A percentile compares a stretch with the other conserved stretches of the same genome.
Conservation (phyloP, 1,284 basidiomycete species). For the Anthracocystis panici-leucophaei region DNA sequence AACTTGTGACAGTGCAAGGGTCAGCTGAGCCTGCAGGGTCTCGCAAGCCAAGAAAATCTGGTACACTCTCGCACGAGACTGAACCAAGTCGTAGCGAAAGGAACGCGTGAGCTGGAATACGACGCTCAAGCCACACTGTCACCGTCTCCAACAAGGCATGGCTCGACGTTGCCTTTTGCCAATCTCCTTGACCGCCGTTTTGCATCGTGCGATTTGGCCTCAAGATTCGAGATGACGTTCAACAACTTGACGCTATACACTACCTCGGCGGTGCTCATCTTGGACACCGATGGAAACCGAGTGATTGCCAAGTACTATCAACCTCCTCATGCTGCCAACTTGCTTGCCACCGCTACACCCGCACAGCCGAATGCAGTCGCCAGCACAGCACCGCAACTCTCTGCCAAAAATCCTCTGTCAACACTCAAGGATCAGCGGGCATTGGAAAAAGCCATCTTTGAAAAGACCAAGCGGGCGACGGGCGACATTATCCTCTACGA, state of each 20-base stretch:
- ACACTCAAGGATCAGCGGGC: constrained; percentile 91
- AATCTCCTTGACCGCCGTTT: not conserved
- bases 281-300: constrained; percentile 93
- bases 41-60: not conserved
- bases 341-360: constrained; percentile 38
- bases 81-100: not conserved
- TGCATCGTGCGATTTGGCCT: not conserved
- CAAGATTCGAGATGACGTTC: constrained; percentile 41
- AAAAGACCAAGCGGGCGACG: constrained; percentile 75
- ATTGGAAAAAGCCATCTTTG: constrained; percentile 94
- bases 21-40: constrained; percentile 12
- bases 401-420: constrained; percentile 74
- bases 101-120: constrained; percentile 14
- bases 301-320: constrained; percentile 95
- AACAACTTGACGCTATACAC: constrained; percentile 68
- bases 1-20: not conserved
- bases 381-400: constrained; percentile 52
- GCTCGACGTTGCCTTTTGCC: not conserved
- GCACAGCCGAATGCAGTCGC: constrained; percentile 55
- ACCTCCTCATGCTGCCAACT: constrained; percentile 75
- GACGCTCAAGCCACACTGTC: constrained; percentile 16
- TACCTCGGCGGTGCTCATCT: constrained; percentile 78
- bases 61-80: constrained; percentile 6
- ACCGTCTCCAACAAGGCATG: constrained; percentile 18
- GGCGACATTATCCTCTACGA: constrained; percentile 92